Evolutionary conservation across 1,284 basidiomycete species (phyloP).

Genomic region (Naganishia albida): DNA sequence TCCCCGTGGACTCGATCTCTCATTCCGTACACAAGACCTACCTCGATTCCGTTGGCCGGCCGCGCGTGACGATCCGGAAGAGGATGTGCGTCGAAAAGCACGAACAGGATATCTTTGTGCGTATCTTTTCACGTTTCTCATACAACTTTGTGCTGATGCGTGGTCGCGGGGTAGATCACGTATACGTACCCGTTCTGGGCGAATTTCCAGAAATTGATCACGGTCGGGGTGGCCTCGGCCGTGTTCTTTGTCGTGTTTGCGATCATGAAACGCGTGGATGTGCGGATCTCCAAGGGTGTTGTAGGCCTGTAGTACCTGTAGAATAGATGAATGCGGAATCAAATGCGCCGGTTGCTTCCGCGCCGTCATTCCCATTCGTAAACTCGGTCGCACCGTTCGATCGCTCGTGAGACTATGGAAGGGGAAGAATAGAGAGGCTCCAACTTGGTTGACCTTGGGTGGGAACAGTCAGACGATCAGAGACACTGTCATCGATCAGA

Average conservation of each 20-base stretch:
- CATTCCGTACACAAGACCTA: constrained; percentile 76
- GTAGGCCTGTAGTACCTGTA: not conserved
- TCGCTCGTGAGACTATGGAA: no score
- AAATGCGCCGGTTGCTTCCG: no score
- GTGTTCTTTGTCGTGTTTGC: constrained; percentile 48
- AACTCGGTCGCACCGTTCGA: no score
- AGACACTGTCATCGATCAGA: no score
- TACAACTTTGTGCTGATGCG: constrained; percentile 1
- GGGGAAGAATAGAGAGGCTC: no score
- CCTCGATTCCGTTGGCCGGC: constrained; percentile 89
- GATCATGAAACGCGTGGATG: constrained; percentile 49
- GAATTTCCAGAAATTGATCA: constrained; percentile 78
- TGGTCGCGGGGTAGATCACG: constrained; percentile 63
- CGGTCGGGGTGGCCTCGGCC: constrained; percentile 50
- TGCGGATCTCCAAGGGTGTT: constrained; percentile 42
- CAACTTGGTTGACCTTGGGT: no score
- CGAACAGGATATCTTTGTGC: constrained; percentile 53
- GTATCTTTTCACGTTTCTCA: constrained; percentile 28
- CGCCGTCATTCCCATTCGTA: no score
- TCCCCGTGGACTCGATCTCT: constrained; percentile 66
- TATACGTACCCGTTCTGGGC: constrained; percentile 76
- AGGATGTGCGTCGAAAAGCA: constrained; percentile 76
- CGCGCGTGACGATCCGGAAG: constrained; percentile 72
- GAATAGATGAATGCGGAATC: not conserved
- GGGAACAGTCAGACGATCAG: no score